Evolutionary conservation across 2,329 filamentous ascomycete species (phyloP).

Genomic region (Westerdykella ornata): DNA sequence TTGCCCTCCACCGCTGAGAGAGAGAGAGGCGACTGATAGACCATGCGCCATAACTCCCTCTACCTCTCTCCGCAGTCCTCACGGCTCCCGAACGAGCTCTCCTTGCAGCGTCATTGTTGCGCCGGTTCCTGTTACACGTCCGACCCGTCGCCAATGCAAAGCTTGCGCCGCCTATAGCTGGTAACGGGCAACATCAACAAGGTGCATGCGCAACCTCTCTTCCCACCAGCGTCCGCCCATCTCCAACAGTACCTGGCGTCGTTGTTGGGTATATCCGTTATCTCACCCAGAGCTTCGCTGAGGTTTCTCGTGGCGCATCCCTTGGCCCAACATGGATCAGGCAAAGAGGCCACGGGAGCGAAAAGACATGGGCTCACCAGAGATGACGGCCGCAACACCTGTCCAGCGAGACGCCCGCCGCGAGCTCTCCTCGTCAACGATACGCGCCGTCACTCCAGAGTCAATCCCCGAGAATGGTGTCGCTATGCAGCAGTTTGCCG

Average conservation of each 20-base stretch:
- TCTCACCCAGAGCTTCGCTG: not conserved
- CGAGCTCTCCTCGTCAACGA: constrained; percentile 39
- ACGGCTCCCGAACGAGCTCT: no score
- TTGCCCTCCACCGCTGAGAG: not conserved
- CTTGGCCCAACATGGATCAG: constrained; percentile 22
- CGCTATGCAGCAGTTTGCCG: constrained; percentile 9
- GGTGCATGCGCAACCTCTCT: not conserved
- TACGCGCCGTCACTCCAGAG: constrained; percentile 63
- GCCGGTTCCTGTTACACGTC: not conserved
- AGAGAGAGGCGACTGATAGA: no score
- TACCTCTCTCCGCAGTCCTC: not conserved
- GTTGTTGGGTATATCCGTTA: not conserved
- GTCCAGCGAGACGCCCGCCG: constrained; percentile 21
- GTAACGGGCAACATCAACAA: not conserved
- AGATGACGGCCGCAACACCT: constrained; percentile 11
- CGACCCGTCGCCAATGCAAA: not conserved
- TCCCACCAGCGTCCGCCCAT: no score
- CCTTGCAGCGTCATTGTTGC: not conserved
- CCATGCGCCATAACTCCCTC: no score
- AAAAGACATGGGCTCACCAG: constrained; percentile 20
- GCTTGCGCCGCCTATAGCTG: not conserved
- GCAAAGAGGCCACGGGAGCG: constrained; percentile 16
- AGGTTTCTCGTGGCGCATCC: constrained; percentile 5
- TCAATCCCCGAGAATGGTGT: constrained; percentile 22
- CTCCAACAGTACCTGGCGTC: no score